Evolutionary conservation across 2,329 filamentous ascomycete genomes (phyloP), one percentile per base, ranked within the genome.

Genomic region (Ambrosiella beaveri): DNA sequence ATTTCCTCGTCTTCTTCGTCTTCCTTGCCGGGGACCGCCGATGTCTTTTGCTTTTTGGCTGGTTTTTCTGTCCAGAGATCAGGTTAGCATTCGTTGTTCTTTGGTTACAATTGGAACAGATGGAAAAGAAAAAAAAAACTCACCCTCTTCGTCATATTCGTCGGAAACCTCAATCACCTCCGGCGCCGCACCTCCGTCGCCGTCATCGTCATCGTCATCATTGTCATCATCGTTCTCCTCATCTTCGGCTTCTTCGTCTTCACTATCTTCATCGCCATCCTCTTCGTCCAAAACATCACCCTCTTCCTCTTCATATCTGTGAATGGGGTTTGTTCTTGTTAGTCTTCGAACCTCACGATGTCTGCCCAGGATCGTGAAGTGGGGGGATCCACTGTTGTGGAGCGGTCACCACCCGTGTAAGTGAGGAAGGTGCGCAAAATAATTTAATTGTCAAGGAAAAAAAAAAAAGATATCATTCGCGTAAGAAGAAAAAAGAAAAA

Each of bases 21-120:
- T 13, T 47, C 44, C 8, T 13, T 17, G 11, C 44, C 44, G 7
- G 9, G 17, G 35, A 66, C 66, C 27, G 68, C 64, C 58, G 64
- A 67, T 35, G 73, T 75, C 72, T 76, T 78, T 64, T 70, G 71
- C 69, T 76, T 77, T 70, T 78, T 78, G 59, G 71, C 71, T 41
- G 75, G 75, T 54, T 73, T 74, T 47, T 47, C 8, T 47, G 3
- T 47, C 13, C 8, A 15, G 2, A 13, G 5, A n/a, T 13, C n/a
- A 11, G n/a, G 44, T 47, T 47, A 47, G 44, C 19, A 47, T 19
- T 15, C 8, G n/a, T 47, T 27, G 27, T 27, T 27, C 2, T 27
- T 27, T 27, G 3, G 27, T 4, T 27, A 27, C 27, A 1, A 27
- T 27, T 27, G 27, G 27, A 27, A 27, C 27, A 27, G 5, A 2